Conservation (phyloP, 164 flowering plant genomes). For the Platanus orientalis region DNA sequence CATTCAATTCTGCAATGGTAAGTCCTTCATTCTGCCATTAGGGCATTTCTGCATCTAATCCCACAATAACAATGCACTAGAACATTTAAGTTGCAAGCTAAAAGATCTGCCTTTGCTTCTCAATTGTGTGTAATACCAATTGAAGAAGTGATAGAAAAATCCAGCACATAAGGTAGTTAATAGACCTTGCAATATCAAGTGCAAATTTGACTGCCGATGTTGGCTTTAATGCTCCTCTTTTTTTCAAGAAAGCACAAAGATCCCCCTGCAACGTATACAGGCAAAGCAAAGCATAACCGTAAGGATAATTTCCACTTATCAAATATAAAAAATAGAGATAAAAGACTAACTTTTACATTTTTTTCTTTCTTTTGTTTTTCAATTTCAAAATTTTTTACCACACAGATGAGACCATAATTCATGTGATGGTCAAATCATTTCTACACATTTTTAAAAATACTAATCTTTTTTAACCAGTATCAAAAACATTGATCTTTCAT, state of each 20-base stretch:
- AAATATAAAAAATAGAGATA: too few species aligned
- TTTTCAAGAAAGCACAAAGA: constrained; percentile 53
- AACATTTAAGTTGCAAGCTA: too few species aligned
- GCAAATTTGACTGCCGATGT: constrained; percentile 60
- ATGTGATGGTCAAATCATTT: too few species aligned
- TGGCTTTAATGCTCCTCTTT: constrained; percentile 59
- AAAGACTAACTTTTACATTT: too few species aligned
- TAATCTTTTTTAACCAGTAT: too few species aligned
- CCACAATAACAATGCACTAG: too few species aligned
- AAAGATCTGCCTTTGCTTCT: background rate
- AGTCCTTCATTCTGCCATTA: background rate
- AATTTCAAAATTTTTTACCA: too few species aligned
- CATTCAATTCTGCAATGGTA: background rate
- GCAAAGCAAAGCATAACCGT: background rate
- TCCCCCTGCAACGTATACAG: constrained; percentile 56
- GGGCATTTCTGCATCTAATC: background rate
- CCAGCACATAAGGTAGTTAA: background rate
- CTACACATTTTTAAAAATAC: too few species aligned
- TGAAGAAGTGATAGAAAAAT: background rate
- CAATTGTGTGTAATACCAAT: background rate
- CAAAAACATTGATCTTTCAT: too few species aligned
- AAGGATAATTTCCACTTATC: too few species aligned
- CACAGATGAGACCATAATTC: too few species aligned
- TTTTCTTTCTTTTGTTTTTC: too few species aligned
- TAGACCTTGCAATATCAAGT: constrained; percentile 81